phyloP scores from a whole-genome alignment of 495 filamentous ascomycete genomes.

The Trichocladium antarcticum region DNA sequence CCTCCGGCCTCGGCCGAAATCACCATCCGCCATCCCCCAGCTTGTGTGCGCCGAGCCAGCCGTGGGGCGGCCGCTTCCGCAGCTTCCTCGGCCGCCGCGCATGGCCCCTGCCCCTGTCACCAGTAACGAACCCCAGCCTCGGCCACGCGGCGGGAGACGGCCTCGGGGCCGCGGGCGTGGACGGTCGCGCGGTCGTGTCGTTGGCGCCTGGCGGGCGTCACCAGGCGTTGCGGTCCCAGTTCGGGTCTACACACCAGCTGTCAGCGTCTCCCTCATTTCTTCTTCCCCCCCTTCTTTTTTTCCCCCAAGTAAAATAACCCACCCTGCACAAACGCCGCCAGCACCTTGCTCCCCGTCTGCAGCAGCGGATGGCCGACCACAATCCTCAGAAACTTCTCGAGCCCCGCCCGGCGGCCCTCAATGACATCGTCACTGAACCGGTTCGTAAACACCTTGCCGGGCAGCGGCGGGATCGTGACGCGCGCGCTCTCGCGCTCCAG shows the following conservation, averaged over 20 bases:
- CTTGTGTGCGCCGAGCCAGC: constrained; percentile 22
- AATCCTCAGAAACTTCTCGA: constrained; percentile 95
- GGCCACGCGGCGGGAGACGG: background rate
- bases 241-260: constrained; percentile 42
- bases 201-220: constrained; percentile 26
- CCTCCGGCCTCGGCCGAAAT: too few relatives aligned
- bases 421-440: constrained; percentile 98
- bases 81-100: constrained; percentile 37
- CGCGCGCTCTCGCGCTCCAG: constrained; percentile 88
- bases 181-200: background rate
- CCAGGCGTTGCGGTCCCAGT: constrained; percentile 74
- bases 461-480: constrained; percentile 90
- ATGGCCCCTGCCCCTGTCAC: constrained; percentile 2
- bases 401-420: constrained; percentile 80
- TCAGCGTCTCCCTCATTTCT: background rate
- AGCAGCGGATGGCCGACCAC: constrained; percentile 92
- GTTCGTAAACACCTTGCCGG: constrained; percentile 96
- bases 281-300: background rate
- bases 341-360: constrained; percentile 94
- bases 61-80: constrained; percentile 35
- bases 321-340: constrained; percentile 95
- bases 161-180: background rate
- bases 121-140: background rate
- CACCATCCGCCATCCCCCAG: constrained; percentile 7
- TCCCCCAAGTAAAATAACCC: constrained; percentile 24